Percentiles rank a stretch among this genome's conserved stretches.
Conservation (phyloP, 768 basidiomycete species). For the Psilocybe cubensis region DNA sequence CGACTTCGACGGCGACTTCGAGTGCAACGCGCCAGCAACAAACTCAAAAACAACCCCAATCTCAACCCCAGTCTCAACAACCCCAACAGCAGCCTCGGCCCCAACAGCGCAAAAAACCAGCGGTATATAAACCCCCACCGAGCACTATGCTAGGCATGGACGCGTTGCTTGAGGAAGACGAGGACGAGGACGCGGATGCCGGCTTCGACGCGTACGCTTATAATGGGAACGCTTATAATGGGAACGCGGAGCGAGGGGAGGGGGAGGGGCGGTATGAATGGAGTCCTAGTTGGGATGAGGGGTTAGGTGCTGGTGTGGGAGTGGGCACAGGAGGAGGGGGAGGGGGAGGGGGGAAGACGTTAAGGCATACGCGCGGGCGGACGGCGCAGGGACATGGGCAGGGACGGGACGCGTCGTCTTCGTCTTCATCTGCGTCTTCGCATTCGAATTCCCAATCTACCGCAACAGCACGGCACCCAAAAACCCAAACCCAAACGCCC, state of each 20-base stretch:
- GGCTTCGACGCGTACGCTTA: background rate
- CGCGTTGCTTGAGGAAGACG: slow-evolving; percentile 30
- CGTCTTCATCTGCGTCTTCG: too few relatives aligned
- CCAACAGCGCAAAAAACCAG: slow-evolving; percentile 13
- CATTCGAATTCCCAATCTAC: too few relatives aligned
- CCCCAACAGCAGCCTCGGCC: background rate
- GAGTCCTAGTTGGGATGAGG: too few relatives aligned
- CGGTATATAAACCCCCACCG: slow-evolving; percentile 9
- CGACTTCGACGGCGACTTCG: background rate
- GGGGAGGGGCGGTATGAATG: slow-evolving; percentile 3
- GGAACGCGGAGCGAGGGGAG: slow-evolving; percentile 5
- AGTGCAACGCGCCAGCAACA: too few relatives aligned
- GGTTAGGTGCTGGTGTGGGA: too few relatives aligned
- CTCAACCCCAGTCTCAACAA: background rate
- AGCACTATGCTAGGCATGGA: slow-evolving; percentile 27
- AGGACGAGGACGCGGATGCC: slow-evolving; percentile 25
- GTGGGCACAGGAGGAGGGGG: too few relatives aligned
- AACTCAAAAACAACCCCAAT: background rate
- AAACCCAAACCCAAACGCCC: too few relatives aligned
- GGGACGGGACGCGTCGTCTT: too few relatives aligned
- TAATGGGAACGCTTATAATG: slow-evolving; percentile 10
- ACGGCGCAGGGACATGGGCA: too few relatives aligned
- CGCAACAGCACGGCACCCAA: too few relatives aligned
- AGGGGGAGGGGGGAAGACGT: too few relatives aligned
- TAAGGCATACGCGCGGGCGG: too few relatives aligned